Base-by-base conservation (phyloP, 257 asterid genomes). In the Coffea eugenioides region DNA sequence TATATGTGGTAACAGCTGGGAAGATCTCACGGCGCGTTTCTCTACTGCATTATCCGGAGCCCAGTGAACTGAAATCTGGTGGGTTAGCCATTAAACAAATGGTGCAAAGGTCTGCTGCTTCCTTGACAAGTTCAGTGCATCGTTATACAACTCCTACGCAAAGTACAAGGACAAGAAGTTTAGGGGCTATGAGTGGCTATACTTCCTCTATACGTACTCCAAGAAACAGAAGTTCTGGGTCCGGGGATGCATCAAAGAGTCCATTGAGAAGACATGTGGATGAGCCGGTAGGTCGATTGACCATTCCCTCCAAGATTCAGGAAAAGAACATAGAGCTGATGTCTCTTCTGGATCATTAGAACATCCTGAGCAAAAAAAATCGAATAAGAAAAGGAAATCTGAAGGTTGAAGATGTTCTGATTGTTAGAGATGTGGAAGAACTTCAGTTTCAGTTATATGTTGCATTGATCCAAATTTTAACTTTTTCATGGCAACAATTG, bases 1-100 rank as follows among this genome's bases (percentile, higher is more conserved):
- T 69, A 27, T 78, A 36, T 43, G 52, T 81, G 75, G 34, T 31
- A 31, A 73, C 90, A 93, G 97, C 85, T 82, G 97, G 97, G 65
- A 91, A 87, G 88, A 90, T 93, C 73, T 85, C 97, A 1, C 84
- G 87, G 36, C 88, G 77, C 16, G 89, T 90, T 52, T 89, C 93
- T 72, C 81, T 93, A 62, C 71, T 90, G 81, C 92, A 86, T 83
- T 91, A 90, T 82, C 93, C 96, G 0, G 96, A 91, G 43, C 90
- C 93, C 11, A 76, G 86, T 74, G 94, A 90, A 81, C 65, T 89
- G 68, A 80, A 73, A 68, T 80, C 88, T 52, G 83, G 79, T 74
- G 82, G 6, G 69, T 64, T 41, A 14, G 70, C 49, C 76, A 49
- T 61, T 61, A 69, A 85, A 77, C 83, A 31, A 41, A 82, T 78